Base-by-base conservation (phyloP, 1,139 yeast genomes). In the Suhomyces anneliseae region DNA sequence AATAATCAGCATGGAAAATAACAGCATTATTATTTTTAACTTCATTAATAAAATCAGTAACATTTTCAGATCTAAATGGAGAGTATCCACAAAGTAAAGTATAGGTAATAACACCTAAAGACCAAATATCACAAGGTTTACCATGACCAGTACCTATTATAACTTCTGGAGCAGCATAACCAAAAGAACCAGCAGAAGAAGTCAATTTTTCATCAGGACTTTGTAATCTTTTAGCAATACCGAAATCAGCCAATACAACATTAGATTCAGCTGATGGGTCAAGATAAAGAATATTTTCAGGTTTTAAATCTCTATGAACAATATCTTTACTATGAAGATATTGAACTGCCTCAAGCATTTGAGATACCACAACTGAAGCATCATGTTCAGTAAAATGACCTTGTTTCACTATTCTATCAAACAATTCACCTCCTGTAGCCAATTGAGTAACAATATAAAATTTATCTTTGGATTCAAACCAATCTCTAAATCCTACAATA, bases 101-200 rank as follows among this genome's bases (percentile, higher is more conserved):
- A 66, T 90, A 93, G 0, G 96, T 82, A 44, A 93, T 88, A 8
- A 90, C 96, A 26, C 97, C 97, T 39, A 90, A 66, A 1, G 95
- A 86, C 97, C 97, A 90, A 39, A 90, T 78, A 63, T 56, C 97
- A 65, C 96, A 90, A 2, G 96, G 92, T 61, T 87, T 89, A 38
- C 96, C 95, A 67, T 90, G 96, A 7, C 96, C 96, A 36, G 74
- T 68, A 6, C 88, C 85, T 42, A 79, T 66, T 34, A 90, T 73
- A 5, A 90, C 93, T 63, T 90, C 97, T 0, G 97, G 97, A 0
- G 97, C 97, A 6, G 96, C 96, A 62, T 90, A 90, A 2, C 97
- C 97, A 66, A 90, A 83, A 1, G 95, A 86, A 0, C 97, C 97
- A 0, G 97, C 97, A 41, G 88, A 84, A 27, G 87, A 76, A 27